Base-by-base conservation (phyloP, 2,329 filamentous ascomycete genomes). In the Coniella lustricola region DNA sequence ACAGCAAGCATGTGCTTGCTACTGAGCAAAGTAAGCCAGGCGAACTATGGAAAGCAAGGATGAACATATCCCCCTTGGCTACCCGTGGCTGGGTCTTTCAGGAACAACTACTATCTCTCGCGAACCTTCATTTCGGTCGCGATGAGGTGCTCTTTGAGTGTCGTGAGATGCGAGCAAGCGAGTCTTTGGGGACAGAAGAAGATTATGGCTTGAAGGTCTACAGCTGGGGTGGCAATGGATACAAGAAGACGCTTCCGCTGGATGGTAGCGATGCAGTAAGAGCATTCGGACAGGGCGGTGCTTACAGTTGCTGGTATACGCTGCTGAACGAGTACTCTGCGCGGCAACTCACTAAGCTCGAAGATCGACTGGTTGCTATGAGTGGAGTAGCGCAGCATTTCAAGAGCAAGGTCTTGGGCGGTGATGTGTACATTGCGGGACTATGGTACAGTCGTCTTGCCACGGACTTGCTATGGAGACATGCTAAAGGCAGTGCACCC, bases 91-190 rank as follows among this genome's bases (percentile, higher is more conserved):
- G 33, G 21, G 3, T 36, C 0, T 45, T 45, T 4, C 43, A 45
- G 20, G 43, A 45, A 3, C 43, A 31, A 33, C 43, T 45, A 18
- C 25, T 45, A 1, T 45, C 43, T 10, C 43, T 14, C 21, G 43
- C 16, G 4, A 45, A 37, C 21, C 1, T 32, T n/a, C 12, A 46
- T 17, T 38, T 46, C n/a, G 33, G 34, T 3, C 7, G n/a, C 12
- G 16, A 18, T 2, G 21, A 37, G 33, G 43, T 46, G 5, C 9
- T 46, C 14, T 37, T 38, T 16, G 43, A 45, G 18, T 37, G 43
- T 9, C 33, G 2, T 5, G 33, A 31, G 16, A 45, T 31, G 33
- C 22, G n/a, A 2, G 43, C 43, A 18, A 31, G 34, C 21, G 43
- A 45, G 43, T 25, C 20, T 10, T 12, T 45, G 34, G 43, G 34